Base-by-base conservation (phyloP, 1,284 basidiomycete genomes). In the Erythrobasidium hasegawianum region DNA sequence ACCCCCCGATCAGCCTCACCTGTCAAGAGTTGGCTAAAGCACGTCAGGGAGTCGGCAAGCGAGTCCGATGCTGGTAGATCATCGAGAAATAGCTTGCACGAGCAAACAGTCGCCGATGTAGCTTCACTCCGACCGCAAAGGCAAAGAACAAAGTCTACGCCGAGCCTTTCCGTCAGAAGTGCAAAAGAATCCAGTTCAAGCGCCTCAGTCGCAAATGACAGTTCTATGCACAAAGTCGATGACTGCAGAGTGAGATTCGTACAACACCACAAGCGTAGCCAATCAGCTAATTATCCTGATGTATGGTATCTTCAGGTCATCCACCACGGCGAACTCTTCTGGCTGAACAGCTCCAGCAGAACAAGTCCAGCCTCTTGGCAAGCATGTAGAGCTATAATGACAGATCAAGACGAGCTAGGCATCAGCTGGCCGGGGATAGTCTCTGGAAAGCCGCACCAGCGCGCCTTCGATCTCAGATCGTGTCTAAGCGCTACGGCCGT, bases 271-370 rank as follows among this genome's bases (percentile, higher is more conserved):
- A 33, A 33, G n/a, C n/a, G n/a, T n/a, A n/a, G n/a, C n/a, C n/a
- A n/a, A n/a, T n/a, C n/a, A n/a, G n/a, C n/a, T n/a, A n/a, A n/a
- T n/a, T n/a, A n/a, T n/a, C n/a, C n/a, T n/a, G n/a, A n/a, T n/a
- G n/a, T n/a, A n/a, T n/a, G n/a, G 4, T 11, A 33, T 11, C 4
- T 33, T 20, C 50, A 39, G 29, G 33, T 65, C 14, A 47, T 65
- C 3, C 38, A 65, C 39, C 62, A 65, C 38, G 26, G 55, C 27
- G 47, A 65, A 8, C 49, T 65, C 16, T 58, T 45, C 47, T 65
- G 62, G 62, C 56, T 65, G n/a, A 58, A 65, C 38, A 65, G 62
- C 56, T 65, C 62, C 13, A 65, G 62, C 20, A 10, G 55, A n/a
- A 41, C 29, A 9, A 43, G 24, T 22, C 56, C 56, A 27, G 50